These are phyloP conservation scores for Phyllosticta paracitricarpa DNA, from an alignment of 2,329 filamentous ascomycete species.

Conservation along the genomic window DNA sequence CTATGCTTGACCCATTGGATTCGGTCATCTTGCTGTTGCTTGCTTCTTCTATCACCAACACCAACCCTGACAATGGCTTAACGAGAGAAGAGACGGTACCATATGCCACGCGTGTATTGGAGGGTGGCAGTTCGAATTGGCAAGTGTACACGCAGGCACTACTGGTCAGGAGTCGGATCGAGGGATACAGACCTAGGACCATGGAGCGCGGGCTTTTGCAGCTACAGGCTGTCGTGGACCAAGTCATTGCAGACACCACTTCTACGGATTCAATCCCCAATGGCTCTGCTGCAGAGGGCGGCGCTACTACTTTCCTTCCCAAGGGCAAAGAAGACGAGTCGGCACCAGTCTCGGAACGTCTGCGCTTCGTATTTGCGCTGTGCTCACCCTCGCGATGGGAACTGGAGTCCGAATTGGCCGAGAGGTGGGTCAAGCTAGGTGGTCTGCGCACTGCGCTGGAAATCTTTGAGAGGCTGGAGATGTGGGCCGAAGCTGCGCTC, in stretches of 20 bases:
- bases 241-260: slow-evolving; percentile 79
- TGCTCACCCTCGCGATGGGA: slow-evolving; percentile 85
- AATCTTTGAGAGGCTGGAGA: slow-evolving; percentile 84
- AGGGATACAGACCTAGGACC: slow-evolving; percentile 77
- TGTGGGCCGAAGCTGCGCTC: slow-evolving; percentile 91
- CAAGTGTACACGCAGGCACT: slow-evolving; percentile 94
- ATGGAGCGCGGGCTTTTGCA: slow-evolving; percentile 84
- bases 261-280: slow-evolving; percentile 15
- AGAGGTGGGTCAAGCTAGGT: slow-evolving; percentile 83
- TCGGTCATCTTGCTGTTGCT: slow-evolving; percentile 73
- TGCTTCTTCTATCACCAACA: slow-evolving; percentile 85
- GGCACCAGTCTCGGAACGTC: slow-evolving; percentile 63
- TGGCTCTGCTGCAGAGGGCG: slow-evolving; percentile 16
- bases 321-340: slow-evolving; percentile 65
- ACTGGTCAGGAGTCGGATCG: slow-evolving; percentile 79
- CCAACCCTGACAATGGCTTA: slow-evolving; percentile 70
- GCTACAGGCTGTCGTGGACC: slow-evolving; percentile 89
- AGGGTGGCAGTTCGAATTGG: slow-evolving; percentile 90
- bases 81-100: slow-evolving; percentile 91
- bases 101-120: slow-evolving; percentile 78
- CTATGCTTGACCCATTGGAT: slow-evolving; percentile 70
- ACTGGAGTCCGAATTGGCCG: slow-evolving; percentile 83
- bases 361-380: slow-evolving; percentile 76
- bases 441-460: slow-evolving; percentile 84
- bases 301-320: slow-evolving; percentile 72